Evolutionary conservation across 371 early-diverging fungal genomes (phyloP), one percentile per base, ranked within the genome.

Genomic region (Syncephalis plumigaleata): DNA sequence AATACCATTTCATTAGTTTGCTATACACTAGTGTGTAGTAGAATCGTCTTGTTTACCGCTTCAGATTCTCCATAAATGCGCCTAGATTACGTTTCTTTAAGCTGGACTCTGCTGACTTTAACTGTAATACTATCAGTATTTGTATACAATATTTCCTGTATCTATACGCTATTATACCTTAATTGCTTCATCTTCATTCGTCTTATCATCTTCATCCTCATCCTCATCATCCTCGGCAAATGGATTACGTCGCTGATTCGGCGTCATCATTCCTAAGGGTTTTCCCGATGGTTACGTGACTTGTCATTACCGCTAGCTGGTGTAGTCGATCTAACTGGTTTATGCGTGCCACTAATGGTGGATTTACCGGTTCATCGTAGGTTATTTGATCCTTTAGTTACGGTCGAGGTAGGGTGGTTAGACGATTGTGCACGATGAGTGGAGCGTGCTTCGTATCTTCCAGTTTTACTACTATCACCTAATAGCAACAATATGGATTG

Each of bases 51-150:
- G 75, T 72, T 65, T 69, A 31, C 31, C 31, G 31, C 69, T 86
- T 88, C 44, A 90, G 68, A 48, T 86, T 87, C 53, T 88, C 83
- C 24, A 90, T 54, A 49, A 87, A 89, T 2, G 75, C 61, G 55
- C 89, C 90, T 55, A 90, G 53, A 43, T 89, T 81, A 36, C 87
- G 74, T 55, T 82, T 87, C 58, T 78, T 75, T 45, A 63, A 66
- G 15, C 68, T 57, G 42, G 68, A 65, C 20, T 65, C 56, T 26
- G 59, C 57, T 11, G 54, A 60, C 16, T 50, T 36, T 39, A 56
- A 53, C 13, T 53, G 59, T 65, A 37, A 15, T 21, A 24, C 13
- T 2, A 38, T 27, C 22, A 21, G 46, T 24, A 43, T 24, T 38
- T 45, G n/a, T n/a, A n/a, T n/a, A n/a, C n/a, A n/a, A n/a, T n/a